Conservation (phyloP, 1,284 basidiomycete species). For the Marasmius tenuissimus region DNA sequence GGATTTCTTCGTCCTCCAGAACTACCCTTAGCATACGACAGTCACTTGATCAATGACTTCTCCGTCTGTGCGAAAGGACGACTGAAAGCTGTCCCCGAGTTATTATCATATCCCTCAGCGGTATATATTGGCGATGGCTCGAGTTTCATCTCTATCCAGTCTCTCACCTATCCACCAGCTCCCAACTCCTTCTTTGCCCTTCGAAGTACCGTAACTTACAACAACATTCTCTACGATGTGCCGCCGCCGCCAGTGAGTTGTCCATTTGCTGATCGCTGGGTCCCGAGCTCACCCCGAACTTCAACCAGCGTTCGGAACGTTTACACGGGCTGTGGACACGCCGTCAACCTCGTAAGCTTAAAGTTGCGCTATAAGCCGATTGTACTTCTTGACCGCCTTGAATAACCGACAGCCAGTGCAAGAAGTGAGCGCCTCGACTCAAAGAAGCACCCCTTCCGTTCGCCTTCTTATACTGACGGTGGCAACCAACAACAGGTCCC, state of each 20-base stretch:
- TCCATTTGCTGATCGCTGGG: too few relatives aligned
- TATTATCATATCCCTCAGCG: not conserved
- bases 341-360: constrained; percentile 34
- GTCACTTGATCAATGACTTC: not conserved
- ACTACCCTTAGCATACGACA: not conserved
- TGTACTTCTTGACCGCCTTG: constrained; percentile 5
- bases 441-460: constrained; percentile 9
- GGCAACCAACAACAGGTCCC: constrained; percentile 26
- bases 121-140: not conserved
- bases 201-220: not conserved
- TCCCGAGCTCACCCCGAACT: not conserved
- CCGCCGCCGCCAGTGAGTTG: constrained; percentile 36
- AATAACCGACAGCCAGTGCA: constrained; percentile 27
- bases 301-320: constrained; percentile 40
- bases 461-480: constrained; percentile 12
- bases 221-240: constrained; percentile 26
- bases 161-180: not conserved
- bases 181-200: not conserved
- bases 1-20: not conserved
- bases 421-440: constrained; percentile 18
- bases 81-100: not conserved
- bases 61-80: not conserved
- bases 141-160: not conserved
- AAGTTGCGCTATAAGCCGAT: not conserved
- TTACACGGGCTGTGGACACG: constrained; percentile 38